Percentiles rank a stretch among this genome's conserved stretches.
Evolutionary conservation across 1,139 yeast species (phyloP).

Genomic region (Citeromyces siamensis): DNA sequence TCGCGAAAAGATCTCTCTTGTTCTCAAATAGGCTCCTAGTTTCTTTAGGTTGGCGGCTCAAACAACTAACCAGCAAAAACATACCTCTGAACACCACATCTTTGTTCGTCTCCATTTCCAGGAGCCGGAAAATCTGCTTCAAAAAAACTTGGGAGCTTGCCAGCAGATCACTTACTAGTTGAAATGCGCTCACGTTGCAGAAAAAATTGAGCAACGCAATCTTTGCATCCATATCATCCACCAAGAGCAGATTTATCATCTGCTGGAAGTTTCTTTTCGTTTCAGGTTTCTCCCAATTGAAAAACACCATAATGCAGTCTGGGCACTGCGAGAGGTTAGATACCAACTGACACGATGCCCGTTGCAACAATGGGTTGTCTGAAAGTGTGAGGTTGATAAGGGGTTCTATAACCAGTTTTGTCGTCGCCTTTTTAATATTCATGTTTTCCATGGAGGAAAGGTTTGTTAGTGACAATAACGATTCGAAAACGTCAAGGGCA

Average conservation of each 20-base stretch:
- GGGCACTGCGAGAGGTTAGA: neutral
- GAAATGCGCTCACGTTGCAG: neutral
- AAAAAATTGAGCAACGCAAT: neutral
- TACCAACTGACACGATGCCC: neutral
- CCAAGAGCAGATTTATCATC: neutral
- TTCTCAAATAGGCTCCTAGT: neutral
- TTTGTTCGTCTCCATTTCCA: neutral
- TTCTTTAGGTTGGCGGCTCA: neutral
- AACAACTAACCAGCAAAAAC: neutral
- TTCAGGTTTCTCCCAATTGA: neutral
- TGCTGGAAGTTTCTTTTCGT: neutral
- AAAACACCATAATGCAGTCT: neutral
- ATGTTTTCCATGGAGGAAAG: slow-evolving; percentile 23
- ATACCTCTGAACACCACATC: neutral
- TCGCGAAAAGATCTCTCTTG: neutral
- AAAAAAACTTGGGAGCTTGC: neutral
- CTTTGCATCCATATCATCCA: neutral
- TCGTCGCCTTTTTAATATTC: slow-evolving; percentile 19
- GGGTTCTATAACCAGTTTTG: neutral
- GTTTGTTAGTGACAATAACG: slow-evolving; percentile 36
- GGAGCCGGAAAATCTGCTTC: neutral
- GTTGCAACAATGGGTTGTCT: neutral
- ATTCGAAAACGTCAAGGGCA: slow-evolving; percentile 28
- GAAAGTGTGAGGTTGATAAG: neutral
- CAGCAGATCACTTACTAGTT: neutral